Base-by-base conservation (phyloP, 345 rosid genomes). In the Reutealis trisperma region DNA sequence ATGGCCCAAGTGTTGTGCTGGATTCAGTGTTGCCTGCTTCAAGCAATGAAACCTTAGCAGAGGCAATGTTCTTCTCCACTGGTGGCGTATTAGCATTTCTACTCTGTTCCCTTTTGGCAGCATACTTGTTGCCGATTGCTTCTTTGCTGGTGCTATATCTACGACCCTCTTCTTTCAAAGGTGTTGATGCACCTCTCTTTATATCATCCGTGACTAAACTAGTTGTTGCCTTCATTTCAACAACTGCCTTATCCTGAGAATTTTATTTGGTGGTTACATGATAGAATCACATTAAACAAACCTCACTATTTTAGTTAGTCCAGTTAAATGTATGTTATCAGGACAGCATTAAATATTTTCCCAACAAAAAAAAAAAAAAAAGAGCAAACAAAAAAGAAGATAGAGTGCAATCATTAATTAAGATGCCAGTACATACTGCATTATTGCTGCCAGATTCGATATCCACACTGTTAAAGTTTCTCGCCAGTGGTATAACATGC, bases 401-500 rank as follows among this genome's bases (percentile, higher is more conserved):
- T 32, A 32, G 13, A 70, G 5, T 14, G 42, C 16, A n/a, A 19
- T 4, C 25, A 72, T 63, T 21, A 8, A 27, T 63, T 44, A 54
- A 77, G 69, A 71, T 52, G 37, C 2, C 74, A 58, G 67, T 67
- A 83, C 92, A 44, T 86, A 93, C 98, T 63, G 72, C 55, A 72
- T 75, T 83, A 75, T 71, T 87, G 85, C 74, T 77, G 77, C 78
- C 88, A 67, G 87, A 77, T 89, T 92, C 98, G 24, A 90, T 78
- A 80, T 92, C 97, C 83, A 85, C 82, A 67, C 84, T 85, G 69
- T 90, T 85, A 79, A 96, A 96, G 87, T 91, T 94, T 76, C 97
- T 88, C 8, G 97, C 96, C 84, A 92, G 77, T 67, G 99, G 99
- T 64, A 96, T 80, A 78, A 96, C 97, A 80, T 86, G 92, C 85